Evolutionary conservation across 352 stramenopile genomes (phyloP).

Genomic region (Globisporangium ultimum): DNA sequence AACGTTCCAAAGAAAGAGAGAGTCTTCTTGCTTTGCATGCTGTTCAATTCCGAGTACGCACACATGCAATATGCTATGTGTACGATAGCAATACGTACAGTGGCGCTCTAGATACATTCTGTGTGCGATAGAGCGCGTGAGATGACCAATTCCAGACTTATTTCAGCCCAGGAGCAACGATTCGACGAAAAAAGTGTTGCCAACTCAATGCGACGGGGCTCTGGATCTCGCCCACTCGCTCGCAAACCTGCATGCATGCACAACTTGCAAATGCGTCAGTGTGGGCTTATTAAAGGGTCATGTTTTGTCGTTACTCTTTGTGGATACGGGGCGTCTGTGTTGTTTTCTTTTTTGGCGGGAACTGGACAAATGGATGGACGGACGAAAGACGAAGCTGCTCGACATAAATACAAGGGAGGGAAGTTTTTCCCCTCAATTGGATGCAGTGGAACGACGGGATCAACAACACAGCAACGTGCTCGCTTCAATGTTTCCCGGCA

Average conservation of each 20-base stretch:
- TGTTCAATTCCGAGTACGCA: neutral
- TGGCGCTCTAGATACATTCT: too few relatives aligned
- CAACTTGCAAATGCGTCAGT: neutral
- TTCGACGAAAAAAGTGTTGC: neutral
- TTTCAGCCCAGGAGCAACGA: neutral
- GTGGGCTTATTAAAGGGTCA: neutral
- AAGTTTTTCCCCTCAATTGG: neutral
- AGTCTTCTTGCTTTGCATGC: neutral
- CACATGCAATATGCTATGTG: neutral
- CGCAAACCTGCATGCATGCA: neutral
- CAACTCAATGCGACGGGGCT: neutral
- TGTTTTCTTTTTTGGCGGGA: neutral
- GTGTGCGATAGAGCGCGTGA: too few relatives aligned
- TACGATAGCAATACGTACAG: neutral
- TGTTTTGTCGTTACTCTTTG: neutral
- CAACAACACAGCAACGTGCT: too few relatives aligned
- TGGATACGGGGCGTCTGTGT: neutral
- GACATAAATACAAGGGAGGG: neutral
- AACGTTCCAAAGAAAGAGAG: neutral
- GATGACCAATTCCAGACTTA: too few relatives aligned
- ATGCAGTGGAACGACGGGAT: neutral
- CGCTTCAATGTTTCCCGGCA: neutral
- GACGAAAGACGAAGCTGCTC: slow-evolving; percentile 1
- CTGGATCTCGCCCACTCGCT: neutral
- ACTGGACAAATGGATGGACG: slow-evolving; percentile 15